Percentiles rank a stretch among this genome's conserved stretches.
Conservation (phyloP, 2,329 filamentous ascomycete species). For the Blumeria hordei region DNA sequence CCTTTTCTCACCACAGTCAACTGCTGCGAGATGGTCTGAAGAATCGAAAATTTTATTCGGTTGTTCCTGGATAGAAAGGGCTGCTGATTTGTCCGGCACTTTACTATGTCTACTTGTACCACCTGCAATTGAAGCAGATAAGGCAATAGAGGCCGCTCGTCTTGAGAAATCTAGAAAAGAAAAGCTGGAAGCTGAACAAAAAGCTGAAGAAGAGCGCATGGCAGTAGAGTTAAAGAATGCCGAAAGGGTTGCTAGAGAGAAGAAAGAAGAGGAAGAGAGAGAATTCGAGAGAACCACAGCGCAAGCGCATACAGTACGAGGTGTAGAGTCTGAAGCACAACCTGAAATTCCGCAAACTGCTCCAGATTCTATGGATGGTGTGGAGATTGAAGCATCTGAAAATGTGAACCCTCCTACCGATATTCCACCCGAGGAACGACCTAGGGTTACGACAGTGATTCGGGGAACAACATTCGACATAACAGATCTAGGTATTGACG, state of each 20-base stretch:
- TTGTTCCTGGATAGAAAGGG: slow-evolving; percentile 39
- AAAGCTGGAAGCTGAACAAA: slow-evolving; percentile 36
- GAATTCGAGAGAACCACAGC: slow-evolving; percentile 23
- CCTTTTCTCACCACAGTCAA: slow-evolving; percentile 44
- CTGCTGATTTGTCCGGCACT: slow-evolving; percentile 38
- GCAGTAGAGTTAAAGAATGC: slow-evolving; percentile 46
- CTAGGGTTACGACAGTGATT: slow-evolving; percentile 59
- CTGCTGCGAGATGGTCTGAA: slow-evolving; percentile 61
- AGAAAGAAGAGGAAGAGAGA: slow-evolving; percentile 42
- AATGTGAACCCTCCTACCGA: slow-evolving; percentile 15
- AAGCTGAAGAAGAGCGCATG: slow-evolving; percentile 39
- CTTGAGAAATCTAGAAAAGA: slow-evolving; percentile 29
- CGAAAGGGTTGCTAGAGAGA: slow-evolving; percentile 39
- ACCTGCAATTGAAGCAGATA: slow-evolving; percentile 60
- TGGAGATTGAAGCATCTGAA: slow-evolving; percentile 27
- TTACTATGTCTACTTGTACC: slow-evolving; percentile 57
- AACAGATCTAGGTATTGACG: slow-evolving; percentile 80
- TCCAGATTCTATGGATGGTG: slow-evolving; percentile 41
- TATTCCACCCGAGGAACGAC: slow-evolving; percentile 22
- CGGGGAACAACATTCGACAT: slow-evolving; percentile 77
- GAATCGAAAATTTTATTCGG: slow-evolving; percentile 77
- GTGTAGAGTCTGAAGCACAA: slow-evolving; percentile 22
- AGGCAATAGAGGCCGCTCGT: slow-evolving; percentile 36
- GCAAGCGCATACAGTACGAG: slow-evolving; percentile 24
- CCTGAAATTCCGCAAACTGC: slow-evolving; percentile 10